phyloP scores from a whole-genome alignment of 2,329 filamentous ascomycete genomes.

The Teratosphaeria viscida region DNA sequence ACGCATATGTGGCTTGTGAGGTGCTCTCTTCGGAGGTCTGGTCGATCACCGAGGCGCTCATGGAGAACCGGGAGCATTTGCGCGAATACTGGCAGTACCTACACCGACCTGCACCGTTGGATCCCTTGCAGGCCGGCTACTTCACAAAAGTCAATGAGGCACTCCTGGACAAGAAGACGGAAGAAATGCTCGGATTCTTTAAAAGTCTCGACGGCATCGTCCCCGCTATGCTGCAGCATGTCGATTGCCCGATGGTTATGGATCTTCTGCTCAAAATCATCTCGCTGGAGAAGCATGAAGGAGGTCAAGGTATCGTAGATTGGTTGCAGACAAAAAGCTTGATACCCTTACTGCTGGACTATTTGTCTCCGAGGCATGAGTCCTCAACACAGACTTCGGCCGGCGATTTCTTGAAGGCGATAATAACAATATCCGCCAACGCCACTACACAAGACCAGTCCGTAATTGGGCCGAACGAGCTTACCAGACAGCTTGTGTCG shows the following conservation, averaged over 20 bases:
- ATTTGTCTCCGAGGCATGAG: slow-evolving; percentile 72
- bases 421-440: slow-evolving; percentile 97
- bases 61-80: slow-evolving; percentile 70
- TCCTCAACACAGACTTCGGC: slow-evolving; percentile 92
- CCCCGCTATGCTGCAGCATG: slow-evolving; percentile 76
- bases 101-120: slow-evolving; percentile 70
- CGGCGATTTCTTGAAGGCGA: slow-evolving; percentile 94
- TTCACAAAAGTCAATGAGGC: slow-evolving; percentile 98
- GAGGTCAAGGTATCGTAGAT: slow-evolving; percentile 86
- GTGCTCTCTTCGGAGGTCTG: slow-evolving; percentile 91
- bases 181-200: slow-evolving; percentile 88
- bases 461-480: slow-evolving; percentile 95
- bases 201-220: slow-evolving; percentile 75
- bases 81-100: slow-evolving; percentile 87
- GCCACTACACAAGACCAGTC: slow-evolving; percentile 96
- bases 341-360: slow-evolving; percentile 76
- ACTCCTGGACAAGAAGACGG: slow-evolving; percentile 94
- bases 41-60: slow-evolving; percentile 87
- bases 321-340: slow-evolving; percentile 88
- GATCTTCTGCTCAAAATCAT: slow-evolving; percentile 94
- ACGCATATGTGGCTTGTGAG: slow-evolving; percentile 87
- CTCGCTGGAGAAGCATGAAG: slow-evolving; percentile 84
- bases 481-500: slow-evolving; percentile 90
- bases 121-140: slow-evolving; percentile 89
- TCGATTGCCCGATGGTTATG: slow-evolving; percentile 98